These are phyloP conservation scores for Triticum urartu DNA, from an alignment of 176 grass and related monocot genomes.

Conservation along the genomic window DNA sequence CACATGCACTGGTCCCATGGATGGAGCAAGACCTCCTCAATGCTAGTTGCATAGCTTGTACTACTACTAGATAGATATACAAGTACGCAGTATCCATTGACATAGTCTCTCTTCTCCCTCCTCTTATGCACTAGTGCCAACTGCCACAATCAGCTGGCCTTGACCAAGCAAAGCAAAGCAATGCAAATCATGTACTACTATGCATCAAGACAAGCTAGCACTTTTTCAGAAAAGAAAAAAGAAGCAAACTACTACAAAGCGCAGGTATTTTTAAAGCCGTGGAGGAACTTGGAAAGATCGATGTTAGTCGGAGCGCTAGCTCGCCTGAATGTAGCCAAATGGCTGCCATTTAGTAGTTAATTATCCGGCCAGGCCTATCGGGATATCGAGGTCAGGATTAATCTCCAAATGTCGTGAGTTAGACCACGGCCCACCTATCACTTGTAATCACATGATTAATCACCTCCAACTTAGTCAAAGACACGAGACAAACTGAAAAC, in stretches of 20 bases:
- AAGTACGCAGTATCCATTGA: no score
- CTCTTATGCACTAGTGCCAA: background rate
- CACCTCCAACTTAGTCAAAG: background rate
- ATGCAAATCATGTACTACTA: background rate
- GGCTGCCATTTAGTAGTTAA: background rate
- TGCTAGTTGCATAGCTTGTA: background rate
- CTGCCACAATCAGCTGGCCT: background rate
- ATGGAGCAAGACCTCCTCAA: background rate
- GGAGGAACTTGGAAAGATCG: background rate
- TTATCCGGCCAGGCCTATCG: background rate
- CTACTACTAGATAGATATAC: no score
- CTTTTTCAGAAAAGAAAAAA: no score
- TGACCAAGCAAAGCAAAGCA: background rate
- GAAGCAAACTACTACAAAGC: no score
- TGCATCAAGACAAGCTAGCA: no score
- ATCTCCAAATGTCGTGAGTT: constrained; percentile 3
- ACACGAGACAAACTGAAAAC: background rate
- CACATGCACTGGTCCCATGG: background rate
- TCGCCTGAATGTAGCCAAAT: background rate
- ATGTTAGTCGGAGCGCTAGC: background rate
- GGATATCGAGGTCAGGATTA: background rate
- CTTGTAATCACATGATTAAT: no score
- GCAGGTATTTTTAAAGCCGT: no score
- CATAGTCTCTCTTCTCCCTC: background rate
- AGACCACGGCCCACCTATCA: no score